Conservation (phyloP, 1,284 basidiomycete genomes). For the Leccinum pachyderme region DNA sequence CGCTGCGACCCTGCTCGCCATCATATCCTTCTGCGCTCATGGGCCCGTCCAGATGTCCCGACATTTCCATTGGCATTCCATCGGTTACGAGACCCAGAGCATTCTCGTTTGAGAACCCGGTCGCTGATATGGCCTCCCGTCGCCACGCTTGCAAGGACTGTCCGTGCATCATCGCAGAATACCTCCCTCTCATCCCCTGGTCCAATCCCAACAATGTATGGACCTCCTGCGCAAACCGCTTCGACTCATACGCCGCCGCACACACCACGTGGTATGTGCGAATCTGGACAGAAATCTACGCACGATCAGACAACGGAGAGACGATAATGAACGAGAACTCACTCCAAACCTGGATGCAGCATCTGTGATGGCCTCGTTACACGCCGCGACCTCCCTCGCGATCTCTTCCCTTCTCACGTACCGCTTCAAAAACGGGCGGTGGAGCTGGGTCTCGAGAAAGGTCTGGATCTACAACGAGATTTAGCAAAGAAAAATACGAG, state of each 20-base stretch:
- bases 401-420: constrained; percentile 78
- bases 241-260: constrained; percentile 19
- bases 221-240: constrained; percentile 21
- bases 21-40: not conserved
- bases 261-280: constrained; percentile 23
- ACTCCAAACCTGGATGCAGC: constrained; percentile 52
- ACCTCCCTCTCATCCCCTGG: constrained; percentile 17
- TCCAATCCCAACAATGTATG: constrained; percentile 22
- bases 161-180: constrained; percentile 12
- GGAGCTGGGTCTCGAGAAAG: constrained; percentile 58
- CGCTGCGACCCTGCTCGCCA: not conserved
- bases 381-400: constrained; percentile 49
- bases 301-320: not conserved
- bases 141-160: constrained; percentile 3
- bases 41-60: not conserved
- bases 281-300: constrained; percentile 25
- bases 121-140: not conserved
- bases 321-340: constrained; percentile 18
- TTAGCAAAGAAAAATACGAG: not conserved
- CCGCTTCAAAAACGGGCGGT: constrained; percentile 73
- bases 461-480: constrained; percentile 38
- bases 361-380: constrained; percentile 53
- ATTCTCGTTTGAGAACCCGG: constrained; percentile 1
- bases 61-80: constrained; percentile 26
- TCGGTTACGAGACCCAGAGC: constrained; percentile 4